Evolutionary conservation across 352 stramenopile species (phyloP), one percentile per base, ranked within the genome.

Genomic region (Globisporangium paroecandrum): DNA sequence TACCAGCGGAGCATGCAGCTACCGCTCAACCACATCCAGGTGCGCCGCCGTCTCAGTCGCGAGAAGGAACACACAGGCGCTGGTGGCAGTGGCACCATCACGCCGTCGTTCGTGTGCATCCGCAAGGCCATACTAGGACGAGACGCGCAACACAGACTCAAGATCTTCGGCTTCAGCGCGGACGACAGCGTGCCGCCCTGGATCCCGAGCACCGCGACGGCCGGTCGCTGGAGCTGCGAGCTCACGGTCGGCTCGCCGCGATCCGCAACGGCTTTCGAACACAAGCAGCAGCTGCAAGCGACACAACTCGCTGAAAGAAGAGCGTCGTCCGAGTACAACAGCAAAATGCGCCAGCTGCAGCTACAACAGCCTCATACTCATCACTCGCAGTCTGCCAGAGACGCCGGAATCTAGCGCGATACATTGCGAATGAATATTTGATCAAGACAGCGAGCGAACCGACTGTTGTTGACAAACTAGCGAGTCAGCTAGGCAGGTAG

Each of bases 131-230:
- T 47, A 13, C 32, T 72, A 20, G 36, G 32, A 7, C n/a, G 36
- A 24, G 60, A 68, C 7, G 53, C 34, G 18, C 59, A n/a, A 4
- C 18, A 34, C 18, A 32, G 61, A 2, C 57, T 72, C 12, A 12
- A 62, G 36, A 64, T 53, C 18, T 12, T 68, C 4, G 67, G 61
- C 10, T 61, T 72, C n/a, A 25, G 59, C 27, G 46, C 60, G 32
- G 46, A 68, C 25, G 67, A 72, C 49, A 68, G 67, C 27, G 55
- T 72, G 3, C 67, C 67, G 9, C 66, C 66, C 10, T 68, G 66
- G 66, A n/a, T 64, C 2, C 60, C 54, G 27, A 24, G 12, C 1
- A 18, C 65, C 10, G 29, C 22, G 6, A 53, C n/a, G 3, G 27
- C 32, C 0, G 61, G 47, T 4, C 67, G 67, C 54, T 72, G 67